Base-by-base conservation (phyloP, 352 stramenopile species). In the Phytophthora colocasiae region DNA sequence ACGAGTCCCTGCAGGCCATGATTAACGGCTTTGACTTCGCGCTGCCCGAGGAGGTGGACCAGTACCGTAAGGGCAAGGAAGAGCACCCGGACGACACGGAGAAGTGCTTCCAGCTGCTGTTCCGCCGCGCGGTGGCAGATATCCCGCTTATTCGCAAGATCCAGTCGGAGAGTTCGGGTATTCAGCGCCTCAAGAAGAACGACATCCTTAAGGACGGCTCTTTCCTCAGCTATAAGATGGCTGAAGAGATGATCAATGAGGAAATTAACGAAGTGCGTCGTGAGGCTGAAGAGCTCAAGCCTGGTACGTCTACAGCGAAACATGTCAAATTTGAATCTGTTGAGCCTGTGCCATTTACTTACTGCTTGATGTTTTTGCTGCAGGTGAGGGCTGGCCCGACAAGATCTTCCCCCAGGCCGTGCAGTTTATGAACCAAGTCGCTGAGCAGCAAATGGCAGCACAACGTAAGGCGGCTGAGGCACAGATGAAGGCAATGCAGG, bases 11-110 rank as follows among this genome's bases (percentile, higher is more conserved):
- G 45, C 85, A 95, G 29, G 85, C 83, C 48, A 95, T 95, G 83
- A 93, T 95, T 79, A 95, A 95, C 66, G 87, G 87, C 71, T 95
- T 95, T 53, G 87, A 95, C 82, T 93, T 95, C 74, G 75, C 85
- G 50, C 66, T 95, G 51, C 87, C 87, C 1, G 82, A 93, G 29
- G 85, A 95, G 58, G 83, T 93, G 47, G 87, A 92, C 50, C 62
- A 83, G 64, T 95, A 93, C 74, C 87, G 76, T 50, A 80, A 87
- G 67, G 71, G 80, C 53, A 89, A 87, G 48, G 78, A 80, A 34
- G 83, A 93, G 66, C 70, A 91, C 56, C 61, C 82, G 8, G 76
- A 82, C 15, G 80, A 95, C 43, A 73, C 66, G 52, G 86, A 93
- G 45, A 82, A 80, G 53, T 79, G 82, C 52, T 95, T 93, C 71